Percentiles rank a stretch among this genome's conserved stretches.
phyloP scores from a whole-genome alignment of 306 rosid genomes.

The Cyamopsis tetragonoloba region DNA sequence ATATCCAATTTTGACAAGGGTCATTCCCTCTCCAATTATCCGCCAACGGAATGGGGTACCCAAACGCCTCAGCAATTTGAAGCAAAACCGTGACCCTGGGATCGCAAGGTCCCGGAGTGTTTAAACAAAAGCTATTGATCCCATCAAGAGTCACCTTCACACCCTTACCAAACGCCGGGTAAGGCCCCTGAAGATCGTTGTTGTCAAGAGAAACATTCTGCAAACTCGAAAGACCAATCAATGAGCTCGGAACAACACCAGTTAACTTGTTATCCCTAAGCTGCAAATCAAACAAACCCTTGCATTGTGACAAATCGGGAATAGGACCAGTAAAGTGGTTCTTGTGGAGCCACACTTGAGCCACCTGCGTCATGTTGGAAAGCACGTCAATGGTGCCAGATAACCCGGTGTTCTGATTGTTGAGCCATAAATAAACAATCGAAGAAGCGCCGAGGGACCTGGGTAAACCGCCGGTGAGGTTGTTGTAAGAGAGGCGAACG shows the following conservation, averaged over 20 bases:
- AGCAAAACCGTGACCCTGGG: constrained; percentile 56
- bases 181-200: constrained; percentile 72
- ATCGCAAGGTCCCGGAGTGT: constrained; percentile 50
- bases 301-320: constrained; percentile 60
- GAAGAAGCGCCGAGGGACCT: constrained; percentile 43
- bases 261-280: constrained; percentile 71
- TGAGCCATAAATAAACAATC: constrained; percentile 61
- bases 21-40: constrained; percentile 57
- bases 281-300: constrained; percentile 47
- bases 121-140: constrained; percentile 51
- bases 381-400: constrained; percentile 54
- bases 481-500: constrained; percentile 73
- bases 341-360: constrained; percentile 72
- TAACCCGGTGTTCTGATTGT: constrained; percentile 61
- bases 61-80: constrained; percentile 44
- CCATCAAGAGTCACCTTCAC: constrained; percentile 35
- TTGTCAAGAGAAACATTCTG: constrained; percentile 50
- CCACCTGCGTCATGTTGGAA: constrained; percentile 49
- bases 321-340: constrained; percentile 65
- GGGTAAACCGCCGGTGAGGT: constrained; percentile 65
- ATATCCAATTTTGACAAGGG: constrained; percentile 59
- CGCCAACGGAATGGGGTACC: constrained; percentile 51
- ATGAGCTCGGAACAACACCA: constrained; percentile 57
- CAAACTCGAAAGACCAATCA: constrained; percentile 43
- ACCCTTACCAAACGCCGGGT: constrained; percentile 40